Base-by-base conservation (phyloP, 768 basidiomycete species). In the Ramaria sp. region DNA sequence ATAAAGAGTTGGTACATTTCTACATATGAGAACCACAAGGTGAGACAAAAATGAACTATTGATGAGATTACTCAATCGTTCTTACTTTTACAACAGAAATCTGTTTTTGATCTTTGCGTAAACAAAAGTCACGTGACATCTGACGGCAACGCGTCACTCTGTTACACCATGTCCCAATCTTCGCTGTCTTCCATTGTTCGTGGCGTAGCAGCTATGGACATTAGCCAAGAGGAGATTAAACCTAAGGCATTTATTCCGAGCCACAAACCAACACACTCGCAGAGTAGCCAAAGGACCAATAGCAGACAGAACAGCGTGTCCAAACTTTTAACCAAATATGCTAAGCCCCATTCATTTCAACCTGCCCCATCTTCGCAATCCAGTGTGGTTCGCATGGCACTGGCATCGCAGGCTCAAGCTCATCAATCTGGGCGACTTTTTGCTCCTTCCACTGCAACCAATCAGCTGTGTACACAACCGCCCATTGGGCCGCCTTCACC, bases 301-400 rank as follows among this genome's bases (percentile, higher is more conserved):
- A 47, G 42, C 22, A 54, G 52, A 34, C 51, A 52, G 42, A 42
- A 39, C 37, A 52, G 51, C 27, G 51, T 52, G 18, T 41, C 51
- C 2, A 88, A 87, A 64, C 73, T 88, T 10, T 73, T 86, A 56
- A 79, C 81, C 1, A 89, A 88, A 69, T 88, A 76, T 60, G 83
- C 82, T 9, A 77, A 83, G 2, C 82, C 85, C 0, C 78, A 82
- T 59, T 76, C 78, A 9, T 72, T 73, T 55, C 51, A 52, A 41
- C 28, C 60, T 27, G 60, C 62, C 12, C 68, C 68, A 55, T 55
- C 69, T 0, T 57, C 60, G 25, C 48, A 58, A 27, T 57, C 56
- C n/a, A 18, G 51, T 55, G 18, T 39, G 38, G 51, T 52, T 18
- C 27, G 57, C 41, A 22, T 56, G 56, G 27, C 39, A 42, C 43